Evolutionary conservation across 345 rosid genomes (phyloP).

Genomic region (Corymbia maculata): DNA sequence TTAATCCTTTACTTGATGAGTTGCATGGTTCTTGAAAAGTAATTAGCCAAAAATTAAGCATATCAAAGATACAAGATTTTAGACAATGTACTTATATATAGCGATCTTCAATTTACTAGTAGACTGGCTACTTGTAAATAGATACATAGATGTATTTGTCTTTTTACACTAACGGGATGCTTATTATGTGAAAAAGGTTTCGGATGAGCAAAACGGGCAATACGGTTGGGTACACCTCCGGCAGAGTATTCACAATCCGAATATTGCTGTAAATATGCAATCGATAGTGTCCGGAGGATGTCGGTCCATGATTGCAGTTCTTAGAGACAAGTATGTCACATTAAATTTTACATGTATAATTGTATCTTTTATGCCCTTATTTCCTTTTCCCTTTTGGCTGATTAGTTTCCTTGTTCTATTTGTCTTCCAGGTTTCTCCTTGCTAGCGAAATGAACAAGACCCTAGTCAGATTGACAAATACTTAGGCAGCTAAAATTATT

Average conservation of each 20-base stretch:
- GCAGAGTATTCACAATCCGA: slow-evolving; percentile 93
- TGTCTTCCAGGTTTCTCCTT: slow-evolving; percentile 42
- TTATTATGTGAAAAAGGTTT: slow-evolving; percentile 17
- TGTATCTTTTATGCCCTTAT: too few relatives aligned
- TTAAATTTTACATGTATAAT: too few relatives aligned
- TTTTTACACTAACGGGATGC: neutral
- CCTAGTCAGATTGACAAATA: slow-evolving; percentile 47
- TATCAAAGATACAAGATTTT: neutral
- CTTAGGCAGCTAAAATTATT: neutral
- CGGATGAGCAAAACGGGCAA: slow-evolving; percentile 40
- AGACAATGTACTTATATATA: neutral
- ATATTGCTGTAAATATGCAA: slow-evolving; percentile 76
- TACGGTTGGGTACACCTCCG: slow-evolving; percentile 79
- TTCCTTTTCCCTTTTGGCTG: neutral
- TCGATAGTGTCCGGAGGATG: slow-evolving; percentile 63
- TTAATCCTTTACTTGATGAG: neutral
- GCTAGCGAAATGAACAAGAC: slow-evolving; percentile 50
- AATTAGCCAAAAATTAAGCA: neutral
- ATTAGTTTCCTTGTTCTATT: neutral
- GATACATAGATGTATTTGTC: neutral
- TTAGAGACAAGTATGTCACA: slow-evolving; percentile 43
- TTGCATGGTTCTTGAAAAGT: neutral
- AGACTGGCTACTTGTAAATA: neutral
- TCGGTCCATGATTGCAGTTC: slow-evolving; percentile 32
- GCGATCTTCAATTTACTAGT: neutral